phyloP scores from a whole-genome alignment of 2,329 filamentous ascomycete species.

The Diaporthe humulicola region DNA sequence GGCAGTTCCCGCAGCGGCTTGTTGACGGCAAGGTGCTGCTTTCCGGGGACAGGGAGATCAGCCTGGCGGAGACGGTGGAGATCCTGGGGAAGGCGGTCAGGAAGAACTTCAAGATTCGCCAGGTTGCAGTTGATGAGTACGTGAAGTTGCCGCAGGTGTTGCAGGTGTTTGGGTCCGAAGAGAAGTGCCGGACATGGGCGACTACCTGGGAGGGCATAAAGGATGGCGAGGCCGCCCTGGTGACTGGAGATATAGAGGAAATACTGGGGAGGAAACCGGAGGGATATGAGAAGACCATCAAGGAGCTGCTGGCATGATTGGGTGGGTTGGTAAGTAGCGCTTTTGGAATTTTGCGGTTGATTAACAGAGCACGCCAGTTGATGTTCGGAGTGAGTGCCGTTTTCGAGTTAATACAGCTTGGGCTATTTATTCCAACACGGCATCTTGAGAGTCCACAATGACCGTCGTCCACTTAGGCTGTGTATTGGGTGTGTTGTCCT shows the following conservation, averaged over 20 bases:
- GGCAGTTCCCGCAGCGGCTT: slow-evolving; percentile 38
- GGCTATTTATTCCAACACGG: background rate
- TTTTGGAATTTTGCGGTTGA: background rate
- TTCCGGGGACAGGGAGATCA: slow-evolving; percentile 45
- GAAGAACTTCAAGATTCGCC: slow-evolving; percentile 48
- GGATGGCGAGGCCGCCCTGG: slow-evolving; percentile 57
- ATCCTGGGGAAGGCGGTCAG: slow-evolving; percentile 43
- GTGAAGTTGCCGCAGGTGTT: slow-evolving; percentile 52
- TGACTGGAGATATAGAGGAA: slow-evolving; percentile 53
- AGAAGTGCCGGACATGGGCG: slow-evolving; percentile 59
- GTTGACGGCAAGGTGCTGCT: slow-evolving; percentile 44
- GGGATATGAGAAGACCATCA: slow-evolving; percentile 53
- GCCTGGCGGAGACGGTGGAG: slow-evolving; percentile 46
- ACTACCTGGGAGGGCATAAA: slow-evolving; percentile 61
- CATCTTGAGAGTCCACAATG: background rate
- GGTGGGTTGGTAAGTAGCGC: too few relatives aligned
- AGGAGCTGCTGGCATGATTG: slow-evolving; percentile 42
- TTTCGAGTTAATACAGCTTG: background rate
- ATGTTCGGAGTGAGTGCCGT: background rate
- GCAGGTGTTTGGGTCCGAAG: slow-evolving; percentile 46
- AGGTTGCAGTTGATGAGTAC: slow-evolving; percentile 58
- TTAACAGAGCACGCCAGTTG: background rate
- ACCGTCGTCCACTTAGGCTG: background rate
- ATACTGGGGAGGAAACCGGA: slow-evolving; percentile 58
- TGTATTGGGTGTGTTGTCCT: background rate